Percentiles rank a stretch among this genome's conserved stretches.
These are phyloP conservation scores for Cucurbitaria berberidis DNA, from an alignment of 2,329 filamentous ascomycete species.

Conservation along the genomic window DNA sequence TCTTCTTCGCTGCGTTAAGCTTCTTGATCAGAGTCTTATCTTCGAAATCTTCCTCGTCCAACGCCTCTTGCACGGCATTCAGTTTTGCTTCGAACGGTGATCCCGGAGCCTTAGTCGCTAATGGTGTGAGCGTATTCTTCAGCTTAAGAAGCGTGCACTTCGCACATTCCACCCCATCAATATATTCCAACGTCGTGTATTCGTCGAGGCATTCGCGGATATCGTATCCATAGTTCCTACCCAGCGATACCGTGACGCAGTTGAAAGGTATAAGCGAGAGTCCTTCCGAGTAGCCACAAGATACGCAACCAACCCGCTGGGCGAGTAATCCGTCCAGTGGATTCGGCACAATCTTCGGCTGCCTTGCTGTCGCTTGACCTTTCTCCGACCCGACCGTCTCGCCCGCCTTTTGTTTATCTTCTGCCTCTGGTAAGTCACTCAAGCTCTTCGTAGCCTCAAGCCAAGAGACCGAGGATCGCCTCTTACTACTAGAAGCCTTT, in stretches of 20 bases:
- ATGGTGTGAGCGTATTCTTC: constrained; percentile 47
- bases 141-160: constrained; percentile 80
- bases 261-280: constrained; percentile 92
- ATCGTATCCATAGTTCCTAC: constrained; percentile 66
- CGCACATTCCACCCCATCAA: constrained; percentile 87
- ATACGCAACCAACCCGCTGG: constrained; percentile 85
- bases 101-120: constrained; percentile 41
- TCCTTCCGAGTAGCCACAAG: constrained; percentile 85
- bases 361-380: constrained; percentile 4
- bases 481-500: constrained; percentile 53
- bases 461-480: constrained; percentile 46
- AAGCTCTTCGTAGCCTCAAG: constrained; percentile 33
- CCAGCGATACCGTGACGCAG: constrained; percentile 85
- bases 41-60: constrained; percentile 78
- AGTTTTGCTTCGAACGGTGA: constrained; percentile 62
- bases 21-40: constrained; percentile 58
- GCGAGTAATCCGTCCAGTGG: constrained; percentile 87
- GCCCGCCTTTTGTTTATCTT: constrained; percentile 8
- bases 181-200: constrained; percentile 82
- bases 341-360: constrained; percentile 60
- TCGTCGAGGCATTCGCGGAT: constrained; percentile 81
- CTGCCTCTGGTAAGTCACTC: constrained; percentile 17
- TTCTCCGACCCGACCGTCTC: constrained; percentile 9
- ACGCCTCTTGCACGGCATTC: constrained; percentile 68
- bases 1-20: constrained; percentile 61